phyloP scores from a whole-genome alignment of 192 early-diverging fungal genomes.

The Chytriomyces hyalinus region DNA sequence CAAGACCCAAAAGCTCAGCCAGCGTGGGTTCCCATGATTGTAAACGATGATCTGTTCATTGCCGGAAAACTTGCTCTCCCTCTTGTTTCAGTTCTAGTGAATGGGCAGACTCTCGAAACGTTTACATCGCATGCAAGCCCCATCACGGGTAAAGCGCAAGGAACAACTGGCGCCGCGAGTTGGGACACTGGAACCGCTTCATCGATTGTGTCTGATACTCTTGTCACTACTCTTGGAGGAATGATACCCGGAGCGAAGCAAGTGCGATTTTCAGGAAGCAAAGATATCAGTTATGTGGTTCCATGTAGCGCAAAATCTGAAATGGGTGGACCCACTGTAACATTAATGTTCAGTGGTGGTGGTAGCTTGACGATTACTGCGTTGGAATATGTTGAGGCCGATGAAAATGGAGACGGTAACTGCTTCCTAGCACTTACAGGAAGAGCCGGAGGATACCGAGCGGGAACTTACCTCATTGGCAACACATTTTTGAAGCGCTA shows the following conservation, averaged over 20 bases:
- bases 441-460: not conserved
- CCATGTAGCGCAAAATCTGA: constrained; percentile 7
- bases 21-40: constrained; percentile 31
- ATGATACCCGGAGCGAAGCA: not conserved
- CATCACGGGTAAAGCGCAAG: constrained; percentile 4
- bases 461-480: constrained; percentile 6
- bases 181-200: constrained; percentile 48
- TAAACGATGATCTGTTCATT: not conserved
- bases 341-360: constrained; percentile 21
- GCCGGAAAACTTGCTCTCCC: not conserved
- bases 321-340: constrained; percentile 17
- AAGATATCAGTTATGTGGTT: constrained; percentile 11
- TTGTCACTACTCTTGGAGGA: constrained; percentile 22
- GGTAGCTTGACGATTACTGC: constrained; percentile 25
- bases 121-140: constrained; percentile 18
- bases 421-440: not conserved
- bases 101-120: constrained; percentile 29
- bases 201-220: constrained; percentile 29
- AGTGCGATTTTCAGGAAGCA: not conserved
- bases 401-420: not conserved
- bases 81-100: not conserved
- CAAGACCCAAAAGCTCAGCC: constrained; percentile 10
- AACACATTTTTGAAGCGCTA: constrained; percentile 28
- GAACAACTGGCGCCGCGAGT: constrained; percentile 33
- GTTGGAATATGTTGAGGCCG: constrained; percentile 12